phyloP scores from a whole-genome alignment of 257 asterid species.

The Lantana camara region DNA sequence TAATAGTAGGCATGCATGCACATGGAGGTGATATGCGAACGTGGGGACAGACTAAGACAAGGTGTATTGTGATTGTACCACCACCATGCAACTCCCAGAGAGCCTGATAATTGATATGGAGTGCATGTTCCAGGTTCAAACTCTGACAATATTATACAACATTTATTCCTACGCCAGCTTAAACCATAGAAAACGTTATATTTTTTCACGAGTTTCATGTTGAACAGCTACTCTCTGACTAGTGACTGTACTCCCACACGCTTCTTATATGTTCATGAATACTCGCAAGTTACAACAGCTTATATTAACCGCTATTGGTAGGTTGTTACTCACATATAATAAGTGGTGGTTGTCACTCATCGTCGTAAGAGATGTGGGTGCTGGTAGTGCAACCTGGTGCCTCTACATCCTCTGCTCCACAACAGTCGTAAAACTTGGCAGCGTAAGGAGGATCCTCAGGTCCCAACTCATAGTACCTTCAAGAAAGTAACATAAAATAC shows the following conservation, averaged over 20 bases:
- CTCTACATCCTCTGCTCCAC: constrained; percentile 81
- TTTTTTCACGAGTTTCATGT: constrained; percentile 30
- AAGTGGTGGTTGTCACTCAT: constrained; percentile 36
- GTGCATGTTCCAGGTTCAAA: constrained; percentile 22
- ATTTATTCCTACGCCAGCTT: constrained; percentile 28
- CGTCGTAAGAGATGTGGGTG: constrained; percentile 75
- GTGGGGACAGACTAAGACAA: constrained; percentile 34
- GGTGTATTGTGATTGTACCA: too few relatives aligned
- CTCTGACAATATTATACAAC: not conserved
- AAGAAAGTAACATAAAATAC: constrained; percentile 9
- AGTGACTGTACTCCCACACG: too few relatives aligned
- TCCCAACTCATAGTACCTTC: constrained; percentile 85
- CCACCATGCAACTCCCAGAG: not conserved
- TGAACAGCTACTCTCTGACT: not conserved
- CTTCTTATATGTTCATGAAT: not conserved
- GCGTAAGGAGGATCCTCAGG: constrained; percentile 92
- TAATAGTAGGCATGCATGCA: constrained; percentile 10
- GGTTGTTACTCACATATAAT: not conserved
- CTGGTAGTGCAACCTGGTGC: constrained; percentile 82
- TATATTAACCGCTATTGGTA: not conserved
- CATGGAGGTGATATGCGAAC: constrained; percentile 33
- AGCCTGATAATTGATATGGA: constrained; percentile 4
- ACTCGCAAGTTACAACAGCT: too few relatives aligned
- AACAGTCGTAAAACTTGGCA: constrained; percentile 92
- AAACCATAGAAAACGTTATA: constrained; percentile 18